These are phyloP conservation scores for Begonia loranthoides DNA, from an alignment of 306 rosid species.

Conservation along the genomic window DNA sequence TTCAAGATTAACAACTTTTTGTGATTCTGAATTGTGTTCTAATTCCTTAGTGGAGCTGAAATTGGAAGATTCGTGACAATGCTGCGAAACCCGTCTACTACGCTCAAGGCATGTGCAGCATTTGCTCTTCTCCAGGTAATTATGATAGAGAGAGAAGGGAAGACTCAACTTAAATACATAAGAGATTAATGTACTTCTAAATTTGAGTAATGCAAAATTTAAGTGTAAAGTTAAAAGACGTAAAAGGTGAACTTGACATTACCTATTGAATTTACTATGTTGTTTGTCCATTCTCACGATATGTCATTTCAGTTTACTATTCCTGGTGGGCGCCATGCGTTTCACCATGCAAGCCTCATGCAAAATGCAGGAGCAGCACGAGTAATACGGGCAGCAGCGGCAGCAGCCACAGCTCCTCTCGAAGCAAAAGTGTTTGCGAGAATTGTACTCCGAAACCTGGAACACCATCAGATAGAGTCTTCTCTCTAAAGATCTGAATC, in stretches of 20 bases:
- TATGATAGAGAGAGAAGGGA: background rate
- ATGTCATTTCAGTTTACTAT: conserved; percentile 47
- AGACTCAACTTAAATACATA: no score
- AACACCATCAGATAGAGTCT: conserved; percentile 69
- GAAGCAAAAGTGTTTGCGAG: conserved; percentile 94
- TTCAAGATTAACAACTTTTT: no score
- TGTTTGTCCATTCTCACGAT: no score
- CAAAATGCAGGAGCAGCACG: conserved; percentile 83
- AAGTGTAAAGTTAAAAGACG: no score
- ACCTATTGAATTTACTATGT: no score
- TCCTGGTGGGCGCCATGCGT: conserved; percentile 93
- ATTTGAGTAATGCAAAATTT: no score
- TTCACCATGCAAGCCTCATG: conserved; percentile 91
- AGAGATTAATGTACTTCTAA: no score
- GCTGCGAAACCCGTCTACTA: conserved; percentile 84
- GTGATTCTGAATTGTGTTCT: background rate
- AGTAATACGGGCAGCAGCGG: conserved; percentile 86
- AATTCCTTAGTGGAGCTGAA: conserved; percentile 69
- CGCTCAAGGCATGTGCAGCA: conserved; percentile 91
- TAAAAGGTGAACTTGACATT: no score
- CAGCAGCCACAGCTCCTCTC: conserved; percentile 84
- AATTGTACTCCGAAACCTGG: conserved; percentile 92
- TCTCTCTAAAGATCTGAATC: conserved; percentile 24
- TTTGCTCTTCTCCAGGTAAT: conserved; percentile 97
- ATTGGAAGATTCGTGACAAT: conserved; percentile 93